These are phyloP conservation scores for Schizochytrium sp. DNA, from an alignment of 108 stramenopile genomes.

Conservation along the genomic window DNA sequence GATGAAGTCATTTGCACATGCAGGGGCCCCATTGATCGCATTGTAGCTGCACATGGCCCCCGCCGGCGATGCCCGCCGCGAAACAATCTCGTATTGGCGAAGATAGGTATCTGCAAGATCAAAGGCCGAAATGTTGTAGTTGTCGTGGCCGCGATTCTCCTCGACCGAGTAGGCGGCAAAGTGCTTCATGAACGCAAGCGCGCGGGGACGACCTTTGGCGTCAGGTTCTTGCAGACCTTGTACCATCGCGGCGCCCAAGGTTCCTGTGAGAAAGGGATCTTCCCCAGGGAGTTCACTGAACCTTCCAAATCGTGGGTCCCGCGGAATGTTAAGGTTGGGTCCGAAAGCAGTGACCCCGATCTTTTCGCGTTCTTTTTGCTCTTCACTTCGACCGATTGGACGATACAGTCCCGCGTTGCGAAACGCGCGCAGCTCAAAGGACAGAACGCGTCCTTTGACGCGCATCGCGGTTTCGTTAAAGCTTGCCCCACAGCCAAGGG, in stretches of 20 bases:
- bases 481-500: neutral
- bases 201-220: neutral
- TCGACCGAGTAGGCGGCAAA: conserved; percentile 5
- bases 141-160: neutral
- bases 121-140: neutral
- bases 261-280: neutral
- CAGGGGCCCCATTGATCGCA: neutral
- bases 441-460: neutral
- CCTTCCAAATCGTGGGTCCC: neutral
- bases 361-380: neutral
- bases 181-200: neutral
- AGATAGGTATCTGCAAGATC: neutral
- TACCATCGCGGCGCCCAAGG: neutral
- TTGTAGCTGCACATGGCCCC: conserved; percentile 10
- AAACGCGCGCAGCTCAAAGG: neutral
- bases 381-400: neutral
- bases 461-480: neutral
- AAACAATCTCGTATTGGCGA: neutral
- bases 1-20: neutral
- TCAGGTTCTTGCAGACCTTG: neutral
- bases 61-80: neutral
- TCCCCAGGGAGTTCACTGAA: neutral
- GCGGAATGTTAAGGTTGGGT: neutral
- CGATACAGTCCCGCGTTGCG: neutral
- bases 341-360: neutral